Base-by-base conservation (phyloP, 2,329 filamentous ascomycete genomes). In the Coniochaeta sp. region DNA sequence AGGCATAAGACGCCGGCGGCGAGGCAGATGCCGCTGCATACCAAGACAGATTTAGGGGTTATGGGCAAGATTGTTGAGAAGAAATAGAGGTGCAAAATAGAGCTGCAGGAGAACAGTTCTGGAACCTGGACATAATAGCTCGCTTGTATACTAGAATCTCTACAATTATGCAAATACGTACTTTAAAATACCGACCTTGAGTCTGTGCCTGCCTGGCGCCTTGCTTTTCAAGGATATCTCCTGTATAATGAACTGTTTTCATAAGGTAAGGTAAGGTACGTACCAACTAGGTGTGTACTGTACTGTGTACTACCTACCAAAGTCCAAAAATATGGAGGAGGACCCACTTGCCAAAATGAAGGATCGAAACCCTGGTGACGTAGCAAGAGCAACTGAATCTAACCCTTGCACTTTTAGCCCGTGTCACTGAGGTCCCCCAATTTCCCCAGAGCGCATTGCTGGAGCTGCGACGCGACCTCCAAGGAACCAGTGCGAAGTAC, bases 1-100 rank as follows among this genome's bases (percentile, higher is more conserved):
- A 69, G 67, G 59, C 70, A 67, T 66, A 68, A 56, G 30, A 47
- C 42, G 54, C 54, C 54, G 16, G 54, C 30, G 2, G 61, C 64
- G 55, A 58, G 58, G 26, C 59, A 59, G 59, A 55, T 57, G 44
- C 55, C 38, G 54, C 42, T 30, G 22, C 28, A 59, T 24, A 56
- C 30, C 2, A 36, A 56, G 47, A 59, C 54, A 17, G 47, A 42
- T 28, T 34, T 55, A 34, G 58, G 30, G 50, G 24, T 57, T 17
- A 26, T 42, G 19, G 55, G 32, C 36, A 57, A 57, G 55, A 57
- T 50, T 17, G 38, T 40, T 17, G 38, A 40, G 38, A 40, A 40
- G 38, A 40, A 40, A 40, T 40, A 40, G 38, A 40, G 38, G 3
- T 40, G n/a, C 38, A 5, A 40, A 40, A 40, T 40, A 40, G 38